Evolutionary conservation across 371 early-diverging fungal genomes (phyloP), one percentile per base, ranked within the genome.

Genomic region (Batrachochytrium dendrobatidis): DNA sequence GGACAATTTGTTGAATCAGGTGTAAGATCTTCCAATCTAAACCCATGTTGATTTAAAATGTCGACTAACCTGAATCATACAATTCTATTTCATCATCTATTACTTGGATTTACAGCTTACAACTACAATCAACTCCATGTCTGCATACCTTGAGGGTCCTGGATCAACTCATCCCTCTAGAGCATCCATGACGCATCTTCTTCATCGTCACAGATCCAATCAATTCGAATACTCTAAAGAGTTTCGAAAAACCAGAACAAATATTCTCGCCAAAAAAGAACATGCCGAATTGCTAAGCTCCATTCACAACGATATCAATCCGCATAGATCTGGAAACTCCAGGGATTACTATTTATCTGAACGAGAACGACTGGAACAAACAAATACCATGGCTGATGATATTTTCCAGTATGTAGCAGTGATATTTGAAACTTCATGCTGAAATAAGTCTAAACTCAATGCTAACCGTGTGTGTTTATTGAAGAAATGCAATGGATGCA

Each of bases 181-280:
- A 52, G 79, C 84, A 26, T 81, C 82, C 48, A 84, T 84, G 81
- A 73, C 81, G 66, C 88, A 86, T 52, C 69, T 83, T 70, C 65
- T 86, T 25, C 82, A 86, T 64, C 65, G 88, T 44, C 86, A 87
- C 61, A 76, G 83, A 48, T 84, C 86, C 67, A 86, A 86, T 33
- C 68, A 83, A 26, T 83, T 76, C 61, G 86, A 87, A 58, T 85
- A 81, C 65, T 74, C 73, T 39, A 84, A 82, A 56, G 88, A 87
- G 56, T 85, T 83, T 63, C 76, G 81, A 53, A 68, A 74, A 58
- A 79, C 81, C 30, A 68, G 61, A 63, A 20, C 75, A 5, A 84
- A 80, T 59, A 76, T 83, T 20, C 69, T 77, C 24, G 69, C 80
- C 28, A 82, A 80, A 24, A 62, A 71, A 55, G 83, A 86, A 44